Evolutionary conservation across 768 basidiomycete genomes (phyloP).

Genomic region (Sporobolomyces pararoseus): DNA sequence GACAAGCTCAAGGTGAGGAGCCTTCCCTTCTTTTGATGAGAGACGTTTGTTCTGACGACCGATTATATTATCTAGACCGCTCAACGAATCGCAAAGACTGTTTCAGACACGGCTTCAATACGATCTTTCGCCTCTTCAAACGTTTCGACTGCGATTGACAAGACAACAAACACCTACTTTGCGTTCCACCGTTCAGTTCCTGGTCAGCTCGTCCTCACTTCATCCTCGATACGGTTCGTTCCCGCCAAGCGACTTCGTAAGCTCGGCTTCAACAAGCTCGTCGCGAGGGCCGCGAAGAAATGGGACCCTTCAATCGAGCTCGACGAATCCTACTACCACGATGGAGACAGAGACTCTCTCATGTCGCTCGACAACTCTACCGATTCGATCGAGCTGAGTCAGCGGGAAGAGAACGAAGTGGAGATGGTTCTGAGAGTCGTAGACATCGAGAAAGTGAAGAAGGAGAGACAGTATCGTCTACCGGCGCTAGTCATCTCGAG

Average conservation of each 20-base stretch:
- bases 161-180: constrained; percentile 14
- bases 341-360: neutral
- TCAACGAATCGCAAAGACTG: neutral
- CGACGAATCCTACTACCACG: neutral
- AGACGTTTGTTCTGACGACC: no score
- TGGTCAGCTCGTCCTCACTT: constrained; percentile 19
- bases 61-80: neutral
- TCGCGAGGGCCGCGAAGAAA: neutral
- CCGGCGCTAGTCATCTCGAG: constrained; percentile 18
- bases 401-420: neutral
- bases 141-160: neutral
- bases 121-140: neutral
- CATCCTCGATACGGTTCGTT: constrained; percentile 3
- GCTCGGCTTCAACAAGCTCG: constrained; percentile 17
- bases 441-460: constrained; percentile 25
- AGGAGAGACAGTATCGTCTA: constrained; percentile 4
- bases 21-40: no score
- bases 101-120: neutral
- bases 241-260: constrained; percentile 15
- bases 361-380: neutral
- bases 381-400: neutral
- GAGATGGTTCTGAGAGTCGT: neutral
- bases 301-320: neutral
- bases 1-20: neutral
- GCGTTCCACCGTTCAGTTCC: constrained; percentile 27